Evolutionary conservation across 768 basidiomycete genomes (phyloP).

Genomic region (Mycena galopus): DNA sequence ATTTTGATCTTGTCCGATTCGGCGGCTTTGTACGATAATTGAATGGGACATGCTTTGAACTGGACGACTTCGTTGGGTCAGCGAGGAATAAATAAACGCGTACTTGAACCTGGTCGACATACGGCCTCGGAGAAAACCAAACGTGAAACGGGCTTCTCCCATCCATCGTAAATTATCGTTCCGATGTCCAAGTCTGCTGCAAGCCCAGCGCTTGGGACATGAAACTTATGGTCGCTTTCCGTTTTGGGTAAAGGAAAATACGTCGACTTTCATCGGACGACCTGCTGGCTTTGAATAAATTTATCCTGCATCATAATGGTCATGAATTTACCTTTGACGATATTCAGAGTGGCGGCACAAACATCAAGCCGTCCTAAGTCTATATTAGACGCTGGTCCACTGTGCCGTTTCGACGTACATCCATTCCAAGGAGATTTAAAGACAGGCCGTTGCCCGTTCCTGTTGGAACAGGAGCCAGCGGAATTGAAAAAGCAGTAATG

Average conservation of each 20-base stretch:
- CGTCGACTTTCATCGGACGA: constrained; percentile 77
- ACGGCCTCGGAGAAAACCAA: constrained; percentile 81
- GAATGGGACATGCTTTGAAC: constrained; percentile 75
- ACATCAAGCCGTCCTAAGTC: constrained; percentile 77
- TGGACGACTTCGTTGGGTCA: constrained; percentile 60
- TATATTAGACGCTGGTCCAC: background rate
- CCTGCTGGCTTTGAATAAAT: constrained; percentile 56
- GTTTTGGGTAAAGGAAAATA: constrained; percentile 82
- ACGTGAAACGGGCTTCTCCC: constrained; percentile 84
- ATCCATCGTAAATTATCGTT: constrained; percentile 91
- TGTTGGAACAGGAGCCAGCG: constrained; percentile 84
- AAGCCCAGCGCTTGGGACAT: constrained; percentile 87
- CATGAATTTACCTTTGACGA: constrained; percentile 74
- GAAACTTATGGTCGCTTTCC: constrained; percentile 78
- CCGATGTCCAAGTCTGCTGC: constrained; percentile 90
- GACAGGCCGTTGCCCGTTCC: constrained; percentile 86
- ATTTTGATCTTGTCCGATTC: constrained; percentile 81
- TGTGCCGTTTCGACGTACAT: constrained; percentile 53
- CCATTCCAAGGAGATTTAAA: constrained; percentile 78
- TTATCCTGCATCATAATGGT: background rate
- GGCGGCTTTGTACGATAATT: constrained; percentile 77
- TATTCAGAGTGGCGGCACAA: constrained; percentile 80
- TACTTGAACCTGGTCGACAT: constrained; percentile 38
- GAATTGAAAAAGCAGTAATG: constrained; percentile 71
- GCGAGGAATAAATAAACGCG: background rate